Evolutionary conservation across 306 rosid species (phyloP), one percentile per base, ranked within the genome.

Genomic region (Dryas drummondii): DNA sequence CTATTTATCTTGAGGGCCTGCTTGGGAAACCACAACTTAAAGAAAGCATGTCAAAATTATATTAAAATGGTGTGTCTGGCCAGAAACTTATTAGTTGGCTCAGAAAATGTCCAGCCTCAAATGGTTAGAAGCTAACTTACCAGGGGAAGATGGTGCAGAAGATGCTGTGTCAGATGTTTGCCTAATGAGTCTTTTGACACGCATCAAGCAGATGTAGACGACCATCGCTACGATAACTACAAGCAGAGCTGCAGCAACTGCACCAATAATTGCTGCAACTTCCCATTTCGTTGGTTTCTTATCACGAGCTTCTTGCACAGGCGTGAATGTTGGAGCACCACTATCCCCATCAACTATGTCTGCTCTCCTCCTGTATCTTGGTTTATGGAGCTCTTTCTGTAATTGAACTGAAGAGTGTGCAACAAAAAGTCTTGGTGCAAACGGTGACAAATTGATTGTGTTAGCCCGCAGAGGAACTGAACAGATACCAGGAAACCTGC

Each of bases 111-210:
- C 65, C 60, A 66, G 17, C 14, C 10, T 27, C 3, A 47, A 7
- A 46, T 58, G 53, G 42, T 42, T 17, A 41, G 6, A 5, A 22
- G 71, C 57, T 5, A 62, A 73, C 83, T 80, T 71, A 88, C 96
- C 81, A 6, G 87, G 81, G 7, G 83, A 88, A 48, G 96, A 88
- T 27, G 91, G 86, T 41, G 57, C 50, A 13, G 93, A 86, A 71
- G 96, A 90, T 60, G 76, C 88, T 75, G 74, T 50, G 41, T 90
- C 93, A 66, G 96, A 90, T 67, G 91, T 53, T 81, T 72, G 85
- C 73, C 80, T 80, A 15, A 66, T 58, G 10, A 78, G 70, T 78
- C 81, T 81, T 81, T 72, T 83, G 71, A 82, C 60, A 7, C 87
- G 81, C 83, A 81, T 80, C 81, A 88, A 69, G 76, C 80, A 81